Percentiles rank a stretch among this genome's conserved stretches.
Conservation (phyloP, 2,329 filamentous ascomycete genomes). For the Aspergillus candidus region DNA sequence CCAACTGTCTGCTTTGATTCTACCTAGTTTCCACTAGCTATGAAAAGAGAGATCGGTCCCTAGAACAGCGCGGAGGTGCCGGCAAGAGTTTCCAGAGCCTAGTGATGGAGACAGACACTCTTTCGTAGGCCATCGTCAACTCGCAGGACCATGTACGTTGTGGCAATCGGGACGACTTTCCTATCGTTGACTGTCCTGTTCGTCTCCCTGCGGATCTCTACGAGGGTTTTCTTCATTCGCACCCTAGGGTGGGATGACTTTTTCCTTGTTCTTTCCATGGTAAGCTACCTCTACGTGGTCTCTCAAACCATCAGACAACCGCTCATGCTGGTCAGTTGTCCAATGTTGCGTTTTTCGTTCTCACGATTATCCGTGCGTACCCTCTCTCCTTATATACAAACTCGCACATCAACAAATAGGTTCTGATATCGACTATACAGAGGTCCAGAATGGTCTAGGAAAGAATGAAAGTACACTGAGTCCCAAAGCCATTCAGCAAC, state of each 20-base stretch:
- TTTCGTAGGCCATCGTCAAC: not conserved
- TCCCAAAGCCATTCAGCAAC: constrained; percentile 2
- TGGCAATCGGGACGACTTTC: constrained; percentile 17
- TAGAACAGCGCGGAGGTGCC: too few species aligned
- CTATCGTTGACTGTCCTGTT: constrained; percentile 13
- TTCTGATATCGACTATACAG: constrained; percentile 4
- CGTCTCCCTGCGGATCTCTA: constrained; percentile 19
- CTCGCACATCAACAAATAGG: not conserved
- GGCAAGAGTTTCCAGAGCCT: too few species aligned
- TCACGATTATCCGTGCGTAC: constrained; percentile 3
- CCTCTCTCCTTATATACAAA: not conserved
- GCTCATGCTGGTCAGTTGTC: constrained; percentile 3
- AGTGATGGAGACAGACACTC: too few species aligned
- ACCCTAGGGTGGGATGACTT: constrained; percentile 24
- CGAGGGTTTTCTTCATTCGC: constrained; percentile 18
- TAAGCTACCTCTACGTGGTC: constrained; percentile 1
- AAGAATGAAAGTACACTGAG: constrained; percentile 1
- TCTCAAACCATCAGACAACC: not conserved
- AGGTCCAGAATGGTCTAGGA: constrained; percentile 22
- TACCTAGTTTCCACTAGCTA: too few species aligned
- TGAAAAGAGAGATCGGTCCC: too few species aligned
- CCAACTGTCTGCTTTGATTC: too few species aligned
- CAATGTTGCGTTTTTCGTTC: constrained; percentile 10
- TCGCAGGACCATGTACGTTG: constrained; percentile 17
- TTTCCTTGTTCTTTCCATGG: constrained; percentile 18